Evolutionary conservation across 2,329 filamentous ascomycete species (phyloP).

Genomic region (Triangularia setosa): DNA sequence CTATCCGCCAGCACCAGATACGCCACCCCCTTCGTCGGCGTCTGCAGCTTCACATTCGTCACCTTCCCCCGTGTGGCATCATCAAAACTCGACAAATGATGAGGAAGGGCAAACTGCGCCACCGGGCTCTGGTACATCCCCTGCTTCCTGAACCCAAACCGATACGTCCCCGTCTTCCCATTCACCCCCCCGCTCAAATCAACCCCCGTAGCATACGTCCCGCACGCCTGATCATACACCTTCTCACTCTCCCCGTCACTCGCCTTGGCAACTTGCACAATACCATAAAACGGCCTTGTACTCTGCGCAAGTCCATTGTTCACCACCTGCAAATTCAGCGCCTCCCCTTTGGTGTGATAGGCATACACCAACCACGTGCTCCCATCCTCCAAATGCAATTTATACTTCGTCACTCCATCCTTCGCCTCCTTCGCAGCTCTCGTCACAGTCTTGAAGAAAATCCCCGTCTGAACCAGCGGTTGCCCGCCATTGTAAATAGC

Average conservation of each 20-base stretch:
- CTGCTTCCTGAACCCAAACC: constrained; percentile 66
- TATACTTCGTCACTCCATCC: constrained; percentile 70
- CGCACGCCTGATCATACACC: constrained; percentile 70
- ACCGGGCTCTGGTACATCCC: constrained; percentile 59
- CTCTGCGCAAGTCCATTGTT: constrained; percentile 65
- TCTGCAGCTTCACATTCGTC: constrained; percentile 61
- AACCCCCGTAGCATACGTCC: constrained; percentile 66
- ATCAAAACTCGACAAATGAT: constrained; percentile 71
- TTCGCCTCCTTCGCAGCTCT: constrained; percentile 54
- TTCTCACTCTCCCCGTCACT: constrained; percentile 56
- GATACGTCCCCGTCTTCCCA: constrained; percentile 65
- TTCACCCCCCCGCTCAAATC: constrained; percentile 59
- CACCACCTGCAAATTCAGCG: constrained; percentile 63
- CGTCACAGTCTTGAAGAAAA: constrained; percentile 69
- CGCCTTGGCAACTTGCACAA: constrained; percentile 79
- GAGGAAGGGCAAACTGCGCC: constrained; percentile 83
- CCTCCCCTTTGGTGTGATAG: constrained; percentile 53
- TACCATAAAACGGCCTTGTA: constrained; percentile 65
- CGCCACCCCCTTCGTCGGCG: constrained; percentile 80
- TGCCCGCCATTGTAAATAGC: constrained; percentile 67
- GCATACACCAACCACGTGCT: constrained; percentile 79
- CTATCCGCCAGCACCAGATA: constrained; percentile 66
- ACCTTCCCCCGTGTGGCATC: constrained; percentile 48
- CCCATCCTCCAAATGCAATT: constrained; percentile 66
- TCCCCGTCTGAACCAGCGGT: constrained; percentile 69